Evolutionary conservation across 371 early-diverging fungal genomes (phyloP), one percentile per base, ranked within the genome.

Genomic region (Rhizopus stolonifer): DNA sequence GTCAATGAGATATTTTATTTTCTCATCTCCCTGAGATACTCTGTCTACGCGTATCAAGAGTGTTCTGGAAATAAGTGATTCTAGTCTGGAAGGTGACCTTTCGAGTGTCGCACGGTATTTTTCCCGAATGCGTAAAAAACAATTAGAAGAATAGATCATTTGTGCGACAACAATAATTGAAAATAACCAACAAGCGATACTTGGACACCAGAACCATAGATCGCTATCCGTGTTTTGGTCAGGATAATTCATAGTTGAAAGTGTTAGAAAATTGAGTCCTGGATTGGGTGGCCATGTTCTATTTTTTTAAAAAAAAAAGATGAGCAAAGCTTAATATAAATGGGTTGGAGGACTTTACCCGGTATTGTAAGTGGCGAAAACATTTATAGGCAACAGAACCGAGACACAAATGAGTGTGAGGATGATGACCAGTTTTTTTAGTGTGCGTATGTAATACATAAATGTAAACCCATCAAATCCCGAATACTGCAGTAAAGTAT

Each of bases 391-490:
- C 25, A 91, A 70, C 22, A 85, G 71, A 13, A 69, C 61, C 44
- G 74, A 68, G 46, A 81, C 63, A 4, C 84, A 89, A 13, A 87
- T 39, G 15, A 82, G 22, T 4, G 81, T 73, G 56, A 85, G 61
- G 23, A 76, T 60, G 11, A 72, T 49, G 47, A 90, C 71, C 17
- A 86, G 58, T 18, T 69, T 63, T 39, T 79, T 75, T 38, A 80
- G 67, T 43, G 83, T 65, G 24, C 82, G 77, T 15, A 88, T 36
- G 51, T 90, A 91, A 18, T 88, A 80, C 32, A 93, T 66, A 60
- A 89, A 88, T 29, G 91, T 68, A 38, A 86, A 88, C 6, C 86
- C 86, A 59, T 93, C 93, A 25, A 89, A 64, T 18, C 89, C 90
- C 22, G 89, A 80, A 24, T 79, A 79, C 24, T 76, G 74, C 24